These are phyloP conservation scores for Hericium erinaceus DNA, from an alignment of 768 basidiomycete genomes.

Conservation along the genomic window DNA sequence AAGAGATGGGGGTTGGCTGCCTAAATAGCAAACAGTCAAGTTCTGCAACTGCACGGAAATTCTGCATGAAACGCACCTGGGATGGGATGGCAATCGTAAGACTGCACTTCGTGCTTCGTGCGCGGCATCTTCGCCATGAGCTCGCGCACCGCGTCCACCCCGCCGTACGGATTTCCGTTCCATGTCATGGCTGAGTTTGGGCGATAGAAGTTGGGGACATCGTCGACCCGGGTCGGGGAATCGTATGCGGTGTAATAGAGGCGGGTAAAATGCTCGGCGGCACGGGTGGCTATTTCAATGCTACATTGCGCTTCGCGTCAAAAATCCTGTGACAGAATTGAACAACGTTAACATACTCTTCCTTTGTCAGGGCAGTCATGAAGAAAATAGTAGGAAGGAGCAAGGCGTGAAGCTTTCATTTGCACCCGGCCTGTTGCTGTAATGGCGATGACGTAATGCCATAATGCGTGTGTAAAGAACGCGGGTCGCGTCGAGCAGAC, in stretches of 20 bases:
- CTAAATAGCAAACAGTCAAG: conserved; percentile 26
- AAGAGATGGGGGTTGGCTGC: conserved; percentile 69
- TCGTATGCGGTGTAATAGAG: conserved; percentile 81
- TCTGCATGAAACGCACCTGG: conserved; percentile 41
- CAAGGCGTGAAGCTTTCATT: background rate
- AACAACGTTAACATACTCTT: background rate
- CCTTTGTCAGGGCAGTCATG: conserved; percentile 23
- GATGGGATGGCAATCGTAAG: conserved; percentile 86
- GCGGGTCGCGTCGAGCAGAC: background rate
- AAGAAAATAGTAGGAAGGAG: background rate
- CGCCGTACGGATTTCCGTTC: conserved; percentile 79
- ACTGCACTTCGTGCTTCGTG: conserved; percentile 79
- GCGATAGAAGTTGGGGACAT: conserved; percentile 78
- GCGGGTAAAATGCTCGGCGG: conserved; percentile 75
- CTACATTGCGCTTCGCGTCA: conserved; percentile 27
- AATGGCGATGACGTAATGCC: background rate
- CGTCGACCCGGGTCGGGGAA: conserved; percentile 63
- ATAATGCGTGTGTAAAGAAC: background rate
- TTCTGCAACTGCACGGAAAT: background rate
- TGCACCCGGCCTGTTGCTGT: too few species aligned
- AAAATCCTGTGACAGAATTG: conserved; percentile 1
- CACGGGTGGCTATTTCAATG: conserved; percentile 77
- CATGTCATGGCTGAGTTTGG: conserved; percentile 67
- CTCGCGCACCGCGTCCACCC: conserved; percentile 55
- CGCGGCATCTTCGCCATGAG: conserved; percentile 65